Conservation (phyloP, 2,329 filamentous ascomycete genomes). For the Ophiostoma pallidulum region DNA sequence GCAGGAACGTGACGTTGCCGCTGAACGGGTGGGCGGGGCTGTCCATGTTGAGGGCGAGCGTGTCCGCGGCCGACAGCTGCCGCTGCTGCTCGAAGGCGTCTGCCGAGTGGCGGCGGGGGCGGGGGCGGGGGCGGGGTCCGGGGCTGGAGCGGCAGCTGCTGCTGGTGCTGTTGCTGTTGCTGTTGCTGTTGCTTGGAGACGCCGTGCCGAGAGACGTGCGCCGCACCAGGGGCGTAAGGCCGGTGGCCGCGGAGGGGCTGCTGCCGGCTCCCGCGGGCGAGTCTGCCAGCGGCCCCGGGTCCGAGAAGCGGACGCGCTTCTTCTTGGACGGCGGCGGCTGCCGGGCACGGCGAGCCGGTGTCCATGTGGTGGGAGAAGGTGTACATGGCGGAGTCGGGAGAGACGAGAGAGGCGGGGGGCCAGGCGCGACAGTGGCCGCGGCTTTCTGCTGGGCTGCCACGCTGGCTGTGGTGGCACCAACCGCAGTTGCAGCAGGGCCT, state of each 20-base stretch:
- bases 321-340: conserved; percentile 24
- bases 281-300: conserved; percentile 36
- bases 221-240: conserved; percentile 49
- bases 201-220: conserved; percentile 37
- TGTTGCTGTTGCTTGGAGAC: too few relatives aligned
- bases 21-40: conserved; percentile 21
- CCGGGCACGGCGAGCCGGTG: conserved; percentile 17
- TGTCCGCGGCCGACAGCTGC: too few relatives aligned
- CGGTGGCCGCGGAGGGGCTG: conserved; percentile 26
- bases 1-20: conserved; percentile 35
- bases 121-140: too few relatives aligned
- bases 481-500: conserved; percentile 4
- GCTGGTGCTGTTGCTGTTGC: too few relatives aligned
- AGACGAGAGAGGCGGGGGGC: too few relatives aligned
- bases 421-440: too few relatives aligned
- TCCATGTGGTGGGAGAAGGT: conserved; percentile 15
- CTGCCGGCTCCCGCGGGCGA: conserved; percentile 16
- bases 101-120: conserved; percentile 39
- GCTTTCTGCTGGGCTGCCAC: too few relatives aligned
- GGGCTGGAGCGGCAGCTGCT: too few relatives aligned
- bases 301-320: conserved; percentile 50
- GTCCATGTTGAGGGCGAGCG: conserved; percentile 6
- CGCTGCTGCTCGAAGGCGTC: too few relatives aligned
- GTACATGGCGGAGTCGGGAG: background rate
- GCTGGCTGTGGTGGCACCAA: background rate